Evolutionary conservation across 352 stramenopile species (phyloP), one percentile per base, ranked within the genome.

Genomic region (Globisporangium okanoganense): DNA sequence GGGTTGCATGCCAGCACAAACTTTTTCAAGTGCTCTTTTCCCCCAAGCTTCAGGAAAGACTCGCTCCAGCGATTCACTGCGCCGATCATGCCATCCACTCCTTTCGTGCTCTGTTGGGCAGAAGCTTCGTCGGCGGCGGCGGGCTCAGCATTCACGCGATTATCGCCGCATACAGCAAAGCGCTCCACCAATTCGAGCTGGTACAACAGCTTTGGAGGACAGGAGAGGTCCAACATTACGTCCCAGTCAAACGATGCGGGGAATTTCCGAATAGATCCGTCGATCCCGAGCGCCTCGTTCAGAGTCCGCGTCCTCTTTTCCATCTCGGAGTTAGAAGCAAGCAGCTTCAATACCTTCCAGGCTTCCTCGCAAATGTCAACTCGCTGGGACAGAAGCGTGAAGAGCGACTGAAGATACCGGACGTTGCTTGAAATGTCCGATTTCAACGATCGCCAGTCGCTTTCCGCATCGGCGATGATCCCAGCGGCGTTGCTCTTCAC

Each of bases 341-440:
- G 62, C 31, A 92, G 63, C 50, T 88, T 93, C 14, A 95, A 49
- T 20, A 93, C 66, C 56, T 90, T 90, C 78, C 78, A 90, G 10
- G 78, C 79, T 70, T 90, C 85, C 63, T 91, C 85, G 49, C 73
- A 77, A 20, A 89, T 77, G 33, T 67, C 72, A 31, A 73, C 66
- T 4, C 64, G 64, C 29, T 76, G 76, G 3, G 75, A 72, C 12
- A 92, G 62, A 47, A 89, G 58, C 2, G 75, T 57, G 55, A 89
- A 87, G 5, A 94, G 24, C 25, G 82, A 61, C 31, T 56, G 38
- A 41, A 85, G 22, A 62, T 69, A 79, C 0, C 55, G 70, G 25
- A 74, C 62, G 43, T 73, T 86, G 49, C 66, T 73, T 51, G 78
- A 83, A 36, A 92, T 73, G 38, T 90, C 78, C 20, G 71, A 71